A percentile compares a stretch with the other conserved stretches of the same genome.
Evolutionary conservation across 495 filamentous ascomycete genomes (phyloP).

Genomic region (Pyrenopolyporus hunteri): DNA sequence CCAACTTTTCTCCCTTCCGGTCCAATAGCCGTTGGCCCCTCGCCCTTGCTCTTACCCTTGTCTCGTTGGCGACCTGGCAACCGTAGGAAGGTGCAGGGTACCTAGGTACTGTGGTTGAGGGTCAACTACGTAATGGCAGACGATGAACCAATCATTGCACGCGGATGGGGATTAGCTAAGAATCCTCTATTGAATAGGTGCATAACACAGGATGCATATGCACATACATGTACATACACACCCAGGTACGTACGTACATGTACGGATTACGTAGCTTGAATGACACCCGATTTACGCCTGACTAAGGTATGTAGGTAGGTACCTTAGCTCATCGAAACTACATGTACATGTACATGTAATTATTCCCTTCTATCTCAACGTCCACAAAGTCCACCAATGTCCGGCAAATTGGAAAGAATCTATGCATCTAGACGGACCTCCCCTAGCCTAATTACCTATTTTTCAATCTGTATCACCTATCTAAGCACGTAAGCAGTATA

Average conservation of each 20-base stretch:
- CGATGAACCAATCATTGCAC: conserved; percentile 13
- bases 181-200: neutral
- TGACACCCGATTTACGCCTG: no score
- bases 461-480: neutral
- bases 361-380: neutral
- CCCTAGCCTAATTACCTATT: neutral
- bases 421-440: no score
- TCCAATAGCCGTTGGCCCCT: conserved; percentile 1
- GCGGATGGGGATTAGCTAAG: no score
- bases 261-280: no score
- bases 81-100: conserved; percentile 8
- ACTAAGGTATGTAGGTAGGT: neutral
- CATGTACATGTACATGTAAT: neutral
- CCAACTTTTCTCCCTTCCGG: conserved; percentile 11
- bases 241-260: no score
- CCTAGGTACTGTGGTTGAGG: neutral
- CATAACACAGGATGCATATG: no score
- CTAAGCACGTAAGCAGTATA: neutral
- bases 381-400: neutral
- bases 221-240: no score
- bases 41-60: conserved; percentile 32
- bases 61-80: conserved; percentile 30
- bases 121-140: conserved; percentile 15
- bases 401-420: neutral
- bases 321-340: neutral